Evolutionary conservation across 2,329 filamentous ascomycete species (phyloP).

Genomic region (Trichoderma cornu-damae): DNA sequence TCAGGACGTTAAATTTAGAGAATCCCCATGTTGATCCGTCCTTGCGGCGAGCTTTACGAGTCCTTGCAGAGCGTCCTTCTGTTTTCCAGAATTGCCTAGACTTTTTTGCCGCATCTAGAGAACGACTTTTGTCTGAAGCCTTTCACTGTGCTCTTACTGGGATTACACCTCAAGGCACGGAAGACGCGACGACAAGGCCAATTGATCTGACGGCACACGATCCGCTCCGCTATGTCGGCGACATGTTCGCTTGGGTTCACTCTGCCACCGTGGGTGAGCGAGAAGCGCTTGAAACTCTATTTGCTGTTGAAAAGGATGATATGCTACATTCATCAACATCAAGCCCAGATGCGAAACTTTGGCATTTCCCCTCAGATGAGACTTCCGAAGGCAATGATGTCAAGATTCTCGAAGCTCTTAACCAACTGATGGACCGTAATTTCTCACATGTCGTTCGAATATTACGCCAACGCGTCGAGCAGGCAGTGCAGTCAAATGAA

Average conservation of each 20-base stretch:
- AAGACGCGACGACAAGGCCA: slow-evolving; percentile 66
- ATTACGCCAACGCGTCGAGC: slow-evolving; percentile 84
- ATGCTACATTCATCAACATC: slow-evolving; percentile 71
- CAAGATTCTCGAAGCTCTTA: slow-evolving; percentile 75
- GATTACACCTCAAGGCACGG: slow-evolving; percentile 50
- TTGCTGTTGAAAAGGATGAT: slow-evolving; percentile 84
- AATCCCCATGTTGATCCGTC: slow-evolving; percentile 86
- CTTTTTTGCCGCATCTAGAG: slow-evolving; percentile 84
- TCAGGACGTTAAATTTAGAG: slow-evolving; percentile 87
- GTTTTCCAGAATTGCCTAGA: slow-evolving; percentile 92
- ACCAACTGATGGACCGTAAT: slow-evolving; percentile 81
- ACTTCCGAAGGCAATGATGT: slow-evolving; percentile 56
- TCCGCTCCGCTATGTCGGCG: slow-evolving; percentile 82
- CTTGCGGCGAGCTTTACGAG: slow-evolving; percentile 76
- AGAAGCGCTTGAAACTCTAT: slow-evolving; percentile 85
- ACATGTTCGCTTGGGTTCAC: slow-evolving; percentile 97
- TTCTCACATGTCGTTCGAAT: slow-evolving; percentile 74
- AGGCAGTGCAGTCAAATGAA: slow-evolving; percentile 88
- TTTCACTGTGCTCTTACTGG: slow-evolving; percentile 88
- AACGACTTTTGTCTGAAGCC: slow-evolving; percentile 78
- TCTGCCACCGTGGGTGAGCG: slow-evolving; percentile 90
- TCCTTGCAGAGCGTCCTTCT: slow-evolving; percentile 81
- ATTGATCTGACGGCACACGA: slow-evolving; percentile 95
- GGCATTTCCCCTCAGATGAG: slow-evolving; percentile 62
- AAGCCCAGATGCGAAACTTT: slow-evolving; percentile 76